Percentiles rank a stretch among this genome's conserved stretches.
Evolutionary conservation across 441 rosid species (phyloP).

Genomic region (Dalechampia spathulata): DNA sequence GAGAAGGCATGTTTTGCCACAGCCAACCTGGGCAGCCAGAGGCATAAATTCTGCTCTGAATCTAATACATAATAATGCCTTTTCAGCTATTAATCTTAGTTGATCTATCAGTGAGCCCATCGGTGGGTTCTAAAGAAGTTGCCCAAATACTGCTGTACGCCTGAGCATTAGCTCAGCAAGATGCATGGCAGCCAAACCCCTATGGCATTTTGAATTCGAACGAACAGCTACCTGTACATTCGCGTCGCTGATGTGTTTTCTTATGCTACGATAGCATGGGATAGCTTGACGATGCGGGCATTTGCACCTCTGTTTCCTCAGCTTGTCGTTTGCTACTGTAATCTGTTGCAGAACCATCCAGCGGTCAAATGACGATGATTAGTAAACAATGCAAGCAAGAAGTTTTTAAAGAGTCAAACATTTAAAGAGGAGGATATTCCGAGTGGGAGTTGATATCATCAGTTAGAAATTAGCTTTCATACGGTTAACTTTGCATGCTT

Average conservation of each 20-base stretch:
- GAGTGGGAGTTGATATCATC: too few species aligned
- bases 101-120: conserved; percentile 27
- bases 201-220: conserved; percentile 15
- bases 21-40: conserved; percentile 99
- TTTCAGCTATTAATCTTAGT: conserved; percentile 28
- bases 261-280: conserved; percentile 18
- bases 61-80: conserved; percentile 42
- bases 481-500: too few species aligned
- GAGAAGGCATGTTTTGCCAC: conserved; percentile 72
- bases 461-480: too few species aligned
- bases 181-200: conserved; percentile 22
- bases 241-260: background rate
- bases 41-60: conserved; percentile 36
- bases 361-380: too few species aligned
- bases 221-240: conserved; percentile 13
- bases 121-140: conserved; percentile 14
- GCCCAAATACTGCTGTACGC: conserved; percentile 39
- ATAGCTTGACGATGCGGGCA: conserved; percentile 64
- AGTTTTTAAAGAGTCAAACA: too few species aligned
- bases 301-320: conserved; percentile 52
- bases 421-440: too few species aligned
- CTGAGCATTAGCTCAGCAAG: conserved; percentile 24
- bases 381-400: too few species aligned
- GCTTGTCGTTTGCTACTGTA: conserved; percentile 29
- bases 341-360: conserved; percentile 54